phyloP scores from a whole-genome alignment of 208 protist genomes.

The Leishmania amazonensis region DNA sequence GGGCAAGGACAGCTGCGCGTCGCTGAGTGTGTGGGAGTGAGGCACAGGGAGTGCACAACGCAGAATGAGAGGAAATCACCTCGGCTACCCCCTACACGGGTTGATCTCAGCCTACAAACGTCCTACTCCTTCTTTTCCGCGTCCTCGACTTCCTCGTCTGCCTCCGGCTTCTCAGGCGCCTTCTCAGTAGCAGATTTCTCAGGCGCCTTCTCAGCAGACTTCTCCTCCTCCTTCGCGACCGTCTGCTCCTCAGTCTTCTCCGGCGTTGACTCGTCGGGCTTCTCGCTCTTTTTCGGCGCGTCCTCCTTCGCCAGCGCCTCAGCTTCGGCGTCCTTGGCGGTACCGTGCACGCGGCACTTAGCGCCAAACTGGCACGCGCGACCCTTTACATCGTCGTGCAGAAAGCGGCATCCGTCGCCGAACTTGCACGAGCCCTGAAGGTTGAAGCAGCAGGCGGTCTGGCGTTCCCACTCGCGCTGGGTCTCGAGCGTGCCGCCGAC shows the following conservation, averaged over 20 bases:
- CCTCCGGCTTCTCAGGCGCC: not conserved
- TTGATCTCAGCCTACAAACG: not conserved
- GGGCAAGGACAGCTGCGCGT: not conserved
- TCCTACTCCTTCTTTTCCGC: not conserved
- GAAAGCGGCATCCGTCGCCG: conserved; percentile 74
- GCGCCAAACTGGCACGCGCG: conserved; percentile 73
- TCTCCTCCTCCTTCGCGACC: not conserved
- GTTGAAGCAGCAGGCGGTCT: conserved; percentile 85
- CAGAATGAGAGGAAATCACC: not conserved
- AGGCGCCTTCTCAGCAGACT: not conserved
- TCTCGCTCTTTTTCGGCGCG: conserved; percentile 1
- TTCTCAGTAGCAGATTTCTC: not conserved
- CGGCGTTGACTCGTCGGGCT: conserved; percentile 1
- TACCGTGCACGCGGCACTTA: conserved; percentile 63
- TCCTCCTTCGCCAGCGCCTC: conserved; percentile 17
- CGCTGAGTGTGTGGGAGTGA: not conserved
- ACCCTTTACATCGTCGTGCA: conserved; percentile 66
- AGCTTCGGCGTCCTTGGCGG: conserved; percentile 8
- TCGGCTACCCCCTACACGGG: not conserved
- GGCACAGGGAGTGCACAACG: not conserved
- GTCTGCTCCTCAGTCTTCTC: not conserved
- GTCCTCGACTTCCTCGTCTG: not conserved
- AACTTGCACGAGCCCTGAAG: conserved; percentile 85
- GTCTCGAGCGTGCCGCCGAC: conserved; percentile 83
- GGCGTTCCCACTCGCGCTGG: conserved; percentile 71